Evolutionary conservation across 2,329 filamentous ascomycete species (phyloP).

Genomic region (Pseudogymnoascus sp.): DNA sequence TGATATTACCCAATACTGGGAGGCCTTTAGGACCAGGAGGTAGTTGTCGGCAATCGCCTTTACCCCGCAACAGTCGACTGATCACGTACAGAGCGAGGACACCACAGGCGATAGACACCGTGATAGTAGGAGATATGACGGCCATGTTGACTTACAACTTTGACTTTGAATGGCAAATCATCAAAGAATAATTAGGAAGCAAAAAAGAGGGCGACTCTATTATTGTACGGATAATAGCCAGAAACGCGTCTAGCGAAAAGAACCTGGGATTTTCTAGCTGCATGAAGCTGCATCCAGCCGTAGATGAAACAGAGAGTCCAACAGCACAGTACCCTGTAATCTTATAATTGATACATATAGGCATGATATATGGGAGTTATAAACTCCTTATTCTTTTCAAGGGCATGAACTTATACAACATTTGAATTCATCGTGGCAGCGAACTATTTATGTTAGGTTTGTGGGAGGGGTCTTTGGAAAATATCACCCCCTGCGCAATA

Average conservation of each 20-base stretch:
- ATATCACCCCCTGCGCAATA: neutral
- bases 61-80: conserved; percentile 11
- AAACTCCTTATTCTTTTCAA: neutral
- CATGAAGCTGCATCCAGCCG: no score
- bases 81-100: conserved; percentile 8
- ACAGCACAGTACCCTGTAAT: no score
- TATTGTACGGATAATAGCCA: no score
- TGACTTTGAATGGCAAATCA: neutral
- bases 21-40: conserved; percentile 15
- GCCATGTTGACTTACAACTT: neutral
- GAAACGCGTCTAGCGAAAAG: no score
- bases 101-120: conserved; percentile 9
- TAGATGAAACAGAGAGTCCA: no score
- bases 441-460: neutral
- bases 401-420: neutral
- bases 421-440: neutral
- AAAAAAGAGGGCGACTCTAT: neutral
- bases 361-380: neutral
- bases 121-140: neutral
- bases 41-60: neutral
- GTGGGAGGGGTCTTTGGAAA: neutral
- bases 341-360: no score
- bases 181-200: neutral
- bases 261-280: no score
- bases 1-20: conserved; percentile 15